Evolutionary conservation across 164 flowering plant genomes (phyloP).

Genomic region (Nymphaea thermarum): DNA sequence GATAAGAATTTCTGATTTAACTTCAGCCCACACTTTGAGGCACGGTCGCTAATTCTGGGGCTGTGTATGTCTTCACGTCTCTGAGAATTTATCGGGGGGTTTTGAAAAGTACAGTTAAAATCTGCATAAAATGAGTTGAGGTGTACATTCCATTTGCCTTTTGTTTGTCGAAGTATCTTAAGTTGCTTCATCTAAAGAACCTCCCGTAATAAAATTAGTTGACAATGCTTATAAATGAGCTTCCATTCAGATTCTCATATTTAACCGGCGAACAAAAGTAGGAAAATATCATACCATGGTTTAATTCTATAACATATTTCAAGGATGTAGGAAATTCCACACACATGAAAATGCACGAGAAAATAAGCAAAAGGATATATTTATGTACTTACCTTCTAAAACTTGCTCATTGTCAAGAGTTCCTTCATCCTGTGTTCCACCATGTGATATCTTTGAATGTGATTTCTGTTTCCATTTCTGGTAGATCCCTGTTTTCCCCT

Average conservation of each 20-base stretch:
- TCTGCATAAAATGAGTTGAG: no score
- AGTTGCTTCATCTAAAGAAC: no score
- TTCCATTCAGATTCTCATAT: neutral
- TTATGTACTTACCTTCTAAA: conserved; percentile 25
- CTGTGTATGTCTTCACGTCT: no score
- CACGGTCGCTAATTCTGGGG: no score
- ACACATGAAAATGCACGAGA: neutral
- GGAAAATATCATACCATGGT: neutral
- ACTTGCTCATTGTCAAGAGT: conserved; percentile 21
- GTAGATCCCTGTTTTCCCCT: conserved; percentile 78
- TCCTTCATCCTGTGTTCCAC: conserved; percentile 32
- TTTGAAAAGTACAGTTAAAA: no score
- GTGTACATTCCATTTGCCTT: no score
- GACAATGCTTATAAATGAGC: neutral
- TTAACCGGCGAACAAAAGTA: neutral
- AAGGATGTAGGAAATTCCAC: neutral
- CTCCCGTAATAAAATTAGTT: no score
- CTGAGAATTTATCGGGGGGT: no score
- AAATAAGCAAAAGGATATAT: no score
- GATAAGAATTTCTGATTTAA: no score
- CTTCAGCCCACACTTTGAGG: no score
- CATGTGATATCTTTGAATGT: conserved; percentile 46
- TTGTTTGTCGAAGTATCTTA: no score
- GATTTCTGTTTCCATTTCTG: conserved; percentile 77
- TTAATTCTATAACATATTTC: neutral